Conservation (phyloP, 176 grass and related monocot species). For the Avena insularis region DNA sequence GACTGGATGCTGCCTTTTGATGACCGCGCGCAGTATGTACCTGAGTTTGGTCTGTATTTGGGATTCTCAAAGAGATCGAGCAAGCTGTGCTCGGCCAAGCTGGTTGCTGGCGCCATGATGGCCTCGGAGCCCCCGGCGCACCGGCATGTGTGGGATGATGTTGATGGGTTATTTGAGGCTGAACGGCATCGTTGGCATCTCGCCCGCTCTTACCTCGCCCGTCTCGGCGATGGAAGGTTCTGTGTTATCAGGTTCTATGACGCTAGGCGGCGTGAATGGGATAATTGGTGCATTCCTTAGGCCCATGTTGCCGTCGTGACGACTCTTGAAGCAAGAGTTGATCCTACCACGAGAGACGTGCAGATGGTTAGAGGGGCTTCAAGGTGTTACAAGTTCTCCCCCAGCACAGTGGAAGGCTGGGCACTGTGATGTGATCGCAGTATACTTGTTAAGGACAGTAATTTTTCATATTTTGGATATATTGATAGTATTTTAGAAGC, state of each 20-base stretch:
- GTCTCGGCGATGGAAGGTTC: not conserved
- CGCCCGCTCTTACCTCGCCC: not conserved
- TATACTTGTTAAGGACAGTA: too few species aligned
- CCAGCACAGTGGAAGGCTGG: not conserved
- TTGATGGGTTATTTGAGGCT: not conserved
- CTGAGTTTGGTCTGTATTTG: not conserved
- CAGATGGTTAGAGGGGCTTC: not conserved
- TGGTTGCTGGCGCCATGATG: not conserved
- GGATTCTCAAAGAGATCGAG: not conserved
- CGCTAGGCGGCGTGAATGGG: not conserved
- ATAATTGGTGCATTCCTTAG: not conserved
- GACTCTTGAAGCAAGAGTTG: not conserved
- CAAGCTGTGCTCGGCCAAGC: not conserved
- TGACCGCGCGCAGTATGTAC: not conserved
- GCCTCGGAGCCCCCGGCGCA: not conserved
- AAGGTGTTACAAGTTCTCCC: not conserved
- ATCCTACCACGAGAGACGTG: not conserved
- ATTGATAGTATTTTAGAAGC: too few species aligned
- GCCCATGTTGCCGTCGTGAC: not conserved
- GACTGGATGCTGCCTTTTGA: not conserved
- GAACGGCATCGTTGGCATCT: not conserved
- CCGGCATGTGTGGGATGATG: not conserved
- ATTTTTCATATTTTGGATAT: too few species aligned
- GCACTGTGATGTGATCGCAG: not conserved
- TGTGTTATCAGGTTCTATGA: not conserved